These are phyloP conservation scores for Entrophospora sp. DNA, from an alignment of 192 early-diverging fungal species.

Conservation along the genomic window DNA sequence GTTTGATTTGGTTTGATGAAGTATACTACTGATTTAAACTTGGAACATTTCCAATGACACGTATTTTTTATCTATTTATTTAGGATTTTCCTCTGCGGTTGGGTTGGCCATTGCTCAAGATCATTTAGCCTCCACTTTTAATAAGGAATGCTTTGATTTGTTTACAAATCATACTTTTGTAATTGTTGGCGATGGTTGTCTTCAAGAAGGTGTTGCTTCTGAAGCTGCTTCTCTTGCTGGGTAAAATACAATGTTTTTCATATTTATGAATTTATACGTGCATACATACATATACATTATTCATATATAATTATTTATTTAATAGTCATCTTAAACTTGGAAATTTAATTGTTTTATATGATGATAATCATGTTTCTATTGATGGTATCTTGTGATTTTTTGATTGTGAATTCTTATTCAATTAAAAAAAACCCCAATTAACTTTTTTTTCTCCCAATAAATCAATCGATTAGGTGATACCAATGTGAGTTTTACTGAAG, in stretches of 20 bases:
- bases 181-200: conserved; percentile 90
- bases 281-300: too few species aligned
- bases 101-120: conserved; percentile 87
- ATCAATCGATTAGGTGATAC: conserved; percentile 32
- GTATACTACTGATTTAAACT: too few species aligned
- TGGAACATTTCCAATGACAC: too few species aligned
- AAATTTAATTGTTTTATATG: conserved; percentile 91
- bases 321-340: conserved; percentile 76
- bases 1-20: too few species aligned
- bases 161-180: conserved; percentile 81
- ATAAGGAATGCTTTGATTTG: conserved; percentile 76
- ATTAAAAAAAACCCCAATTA: too few species aligned
- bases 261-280: too few species aligned
- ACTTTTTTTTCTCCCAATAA: not conserved
- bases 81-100: conserved; percentile 79
- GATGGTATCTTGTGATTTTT: conserved; percentile 46
- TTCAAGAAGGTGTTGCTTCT: conserved; percentile 94
- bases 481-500: conserved; percentile 83
- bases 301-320: conserved; percentile 9
- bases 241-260: too few species aligned
- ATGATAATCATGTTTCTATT: conserved; percentile 94
- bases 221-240: conserved; percentile 91
- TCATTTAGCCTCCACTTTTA: conserved; percentile 85
- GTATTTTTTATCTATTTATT: not conserved
- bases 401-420: not conserved